A percentile compares a stretch with the other conserved stretches of the same genome.
phyloP scores from a whole-genome alignment of 345 rosid species.

The Lepidium didymum region DNA sequence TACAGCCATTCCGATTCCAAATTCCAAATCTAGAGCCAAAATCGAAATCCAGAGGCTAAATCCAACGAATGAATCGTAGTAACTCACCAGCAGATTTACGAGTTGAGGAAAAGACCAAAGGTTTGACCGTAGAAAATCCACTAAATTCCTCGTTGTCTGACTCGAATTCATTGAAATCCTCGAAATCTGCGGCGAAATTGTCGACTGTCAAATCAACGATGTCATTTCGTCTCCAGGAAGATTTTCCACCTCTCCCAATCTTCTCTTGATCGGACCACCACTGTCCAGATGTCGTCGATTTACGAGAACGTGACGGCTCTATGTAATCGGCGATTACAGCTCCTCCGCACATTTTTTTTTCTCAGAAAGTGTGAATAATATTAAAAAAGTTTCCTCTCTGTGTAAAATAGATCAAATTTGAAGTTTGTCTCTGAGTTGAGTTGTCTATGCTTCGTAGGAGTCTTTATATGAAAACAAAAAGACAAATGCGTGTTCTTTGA shows the following conservation, averaged over 20 bases:
- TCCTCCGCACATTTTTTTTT: conserved; percentile 68
- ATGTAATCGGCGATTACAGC: conserved; percentile 43
- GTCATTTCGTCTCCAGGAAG: neutral
- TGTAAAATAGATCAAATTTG: neutral
- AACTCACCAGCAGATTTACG: conserved; percentile 2
- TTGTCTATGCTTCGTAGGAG: neutral
- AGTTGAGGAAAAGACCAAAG: neutral
- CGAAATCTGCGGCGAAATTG: conserved; percentile 30
- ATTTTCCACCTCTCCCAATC: neutral
- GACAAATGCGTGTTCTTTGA: neutral
- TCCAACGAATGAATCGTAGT: neutral
- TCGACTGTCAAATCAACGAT: conserved; percentile 29
- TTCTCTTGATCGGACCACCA: conserved; percentile 36
- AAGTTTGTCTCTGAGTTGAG: neutral
- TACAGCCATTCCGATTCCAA: neutral
- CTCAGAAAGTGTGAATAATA: neutral
- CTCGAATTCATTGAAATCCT: neutral
- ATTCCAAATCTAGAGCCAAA: neutral
- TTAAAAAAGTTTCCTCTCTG: no score
- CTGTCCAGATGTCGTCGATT: conserved; percentile 22
- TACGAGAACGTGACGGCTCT: conserved; percentile 31
- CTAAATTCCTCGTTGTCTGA: neutral
- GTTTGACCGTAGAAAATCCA: neutral
- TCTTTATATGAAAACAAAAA: conserved; percentile 1
- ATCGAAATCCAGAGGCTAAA: neutral